phyloP scores from a whole-genome alignment of 108 stramenopile species.

The Schizochytrium sp. region DNA sequence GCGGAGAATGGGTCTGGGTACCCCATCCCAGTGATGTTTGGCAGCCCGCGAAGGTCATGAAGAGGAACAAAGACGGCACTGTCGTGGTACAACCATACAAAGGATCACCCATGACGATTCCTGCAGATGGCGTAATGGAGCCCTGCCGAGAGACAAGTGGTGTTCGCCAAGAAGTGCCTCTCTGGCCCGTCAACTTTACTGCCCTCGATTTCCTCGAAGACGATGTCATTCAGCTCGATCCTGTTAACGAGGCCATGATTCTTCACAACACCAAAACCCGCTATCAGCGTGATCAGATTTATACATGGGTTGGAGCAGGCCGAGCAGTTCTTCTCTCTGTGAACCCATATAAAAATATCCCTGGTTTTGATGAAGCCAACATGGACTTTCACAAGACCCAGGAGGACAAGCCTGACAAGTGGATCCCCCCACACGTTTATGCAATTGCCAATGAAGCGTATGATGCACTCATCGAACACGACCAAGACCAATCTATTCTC shows the following conservation, averaged over 20 bases:
- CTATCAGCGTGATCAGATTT: constrained; percentile 70
- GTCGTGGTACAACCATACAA: constrained; percentile 28
- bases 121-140: constrained; percentile 22
- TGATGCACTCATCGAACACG: constrained; percentile 78
- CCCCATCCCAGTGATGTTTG: constrained; percentile 17
- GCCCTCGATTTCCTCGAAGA: constrained; percentile 65
- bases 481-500: constrained; percentile 76
- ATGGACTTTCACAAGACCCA: constrained; percentile 36
- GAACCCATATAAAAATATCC: constrained; percentile 68
- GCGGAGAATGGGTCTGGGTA: constrained; percentile 53
- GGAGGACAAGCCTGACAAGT: constrained; percentile 44
- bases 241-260: constrained; percentile 78
- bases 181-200: constrained; percentile 47
- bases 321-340: constrained; percentile 76
- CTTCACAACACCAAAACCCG: constrained; percentile 73
- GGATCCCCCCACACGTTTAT: constrained; percentile 81
- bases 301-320: constrained; percentile 65
- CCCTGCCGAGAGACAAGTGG: constrained; percentile 50
- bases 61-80: constrained; percentile 43
- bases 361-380: constrained; percentile 5
- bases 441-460: constrained; percentile 83
- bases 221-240: constrained; percentile 72
- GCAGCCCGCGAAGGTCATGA: constrained; percentile 57
- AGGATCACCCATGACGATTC: constrained; percentile 11
- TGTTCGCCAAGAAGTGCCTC: constrained; percentile 13